phyloP scores from a whole-genome alignment of 768 basidiomycete species.

The Lentinula aciculospora region DNA sequence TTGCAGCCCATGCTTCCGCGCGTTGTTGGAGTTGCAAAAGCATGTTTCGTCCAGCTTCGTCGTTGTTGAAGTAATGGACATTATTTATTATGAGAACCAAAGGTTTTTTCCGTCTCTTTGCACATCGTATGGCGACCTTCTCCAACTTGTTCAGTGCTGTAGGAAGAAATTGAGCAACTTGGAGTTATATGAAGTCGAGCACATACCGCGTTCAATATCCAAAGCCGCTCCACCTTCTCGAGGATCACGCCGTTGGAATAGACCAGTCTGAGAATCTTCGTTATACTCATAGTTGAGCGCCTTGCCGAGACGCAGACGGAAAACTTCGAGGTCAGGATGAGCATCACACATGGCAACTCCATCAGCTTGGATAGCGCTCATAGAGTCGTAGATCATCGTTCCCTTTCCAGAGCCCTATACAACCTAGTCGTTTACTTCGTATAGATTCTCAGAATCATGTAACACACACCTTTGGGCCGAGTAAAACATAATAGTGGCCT shows the following conservation, averaged over 20 bases:
- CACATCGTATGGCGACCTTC: conserved; percentile 72
- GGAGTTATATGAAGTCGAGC: background rate
- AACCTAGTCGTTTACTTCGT: conserved; percentile 7
- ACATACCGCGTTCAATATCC: conserved; percentile 73
- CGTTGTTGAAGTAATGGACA: conserved; percentile 67
- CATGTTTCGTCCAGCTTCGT: conserved; percentile 71
- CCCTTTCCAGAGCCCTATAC: conserved; percentile 73
- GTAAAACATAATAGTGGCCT: conserved; percentile 70
- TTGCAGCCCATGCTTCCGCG: conserved; percentile 82
- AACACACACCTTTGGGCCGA: conserved; percentile 65
- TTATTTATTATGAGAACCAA: conserved; percentile 82
- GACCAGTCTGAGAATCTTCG: conserved; percentile 72
- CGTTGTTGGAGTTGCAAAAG: conserved; percentile 83
- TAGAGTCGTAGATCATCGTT: conserved; percentile 79
- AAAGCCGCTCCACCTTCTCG: conserved; percentile 78
- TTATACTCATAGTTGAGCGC: conserved; percentile 83
- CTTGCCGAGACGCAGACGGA: conserved; percentile 80
- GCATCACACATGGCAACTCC: conserved; percentile 77
- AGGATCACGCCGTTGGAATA: conserved; percentile 82
- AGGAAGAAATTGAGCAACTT: background rate
- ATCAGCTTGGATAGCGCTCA: conserved; percentile 66
- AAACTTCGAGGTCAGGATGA: conserved; percentile 84
- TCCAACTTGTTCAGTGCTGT: conserved; percentile 79
- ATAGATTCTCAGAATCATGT: conserved; percentile 1
- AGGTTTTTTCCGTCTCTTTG: conserved; percentile 54